Evolutionary conservation across 805 yeast species (phyloP), one percentile per base, ranked within the genome.

Genomic region (Zygoascus biomembranicola): DNA sequence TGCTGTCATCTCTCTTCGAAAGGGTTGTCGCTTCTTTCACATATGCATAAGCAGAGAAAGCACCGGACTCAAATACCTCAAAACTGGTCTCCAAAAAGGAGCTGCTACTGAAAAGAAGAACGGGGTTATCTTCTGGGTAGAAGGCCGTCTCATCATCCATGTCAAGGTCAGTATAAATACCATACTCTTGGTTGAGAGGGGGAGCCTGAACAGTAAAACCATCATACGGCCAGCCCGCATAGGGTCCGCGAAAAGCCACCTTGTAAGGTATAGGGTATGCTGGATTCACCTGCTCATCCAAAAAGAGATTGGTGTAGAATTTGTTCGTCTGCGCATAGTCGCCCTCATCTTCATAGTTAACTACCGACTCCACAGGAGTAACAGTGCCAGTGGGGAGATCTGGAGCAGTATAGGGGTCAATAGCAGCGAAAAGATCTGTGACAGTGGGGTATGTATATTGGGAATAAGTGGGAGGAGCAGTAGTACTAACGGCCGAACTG

Each of bases 211-310:
- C 85, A 87, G 52, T 85, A 63, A 1, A 92, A 94, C 75, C 74
- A 2, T 48, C 66, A 66, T 50, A 71, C 78, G 5, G 81, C 69
- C 55, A 73, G 73, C 90, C 89, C 28, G 28, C 28, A 23, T 3
- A 23, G 6, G 28, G 6, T 1, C 72, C 78, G 8, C 82, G 71
- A 56, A 73, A 74, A 92, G 90, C 85, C 5, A 85, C 66, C 37
- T 85, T 79, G 63, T 84, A 87, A 19, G 95, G 95, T 60, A 80
- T 81, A 8, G 85, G 74, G 70, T 77, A 85, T 5, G 77, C 77
- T 49, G 81, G 76, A 50, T 74, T 71, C 26, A 73, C 69, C 66
- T 82, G 88, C 50, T 67, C 68, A 23, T 73, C 84, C 20, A 85
- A 70, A 58, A 82, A 69, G 61, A 85, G 63, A 65, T 87, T 87